Base-by-base conservation (phyloP, 2,329 filamentous ascomycete genomes). In the Diaporthe velutina region DNA sequence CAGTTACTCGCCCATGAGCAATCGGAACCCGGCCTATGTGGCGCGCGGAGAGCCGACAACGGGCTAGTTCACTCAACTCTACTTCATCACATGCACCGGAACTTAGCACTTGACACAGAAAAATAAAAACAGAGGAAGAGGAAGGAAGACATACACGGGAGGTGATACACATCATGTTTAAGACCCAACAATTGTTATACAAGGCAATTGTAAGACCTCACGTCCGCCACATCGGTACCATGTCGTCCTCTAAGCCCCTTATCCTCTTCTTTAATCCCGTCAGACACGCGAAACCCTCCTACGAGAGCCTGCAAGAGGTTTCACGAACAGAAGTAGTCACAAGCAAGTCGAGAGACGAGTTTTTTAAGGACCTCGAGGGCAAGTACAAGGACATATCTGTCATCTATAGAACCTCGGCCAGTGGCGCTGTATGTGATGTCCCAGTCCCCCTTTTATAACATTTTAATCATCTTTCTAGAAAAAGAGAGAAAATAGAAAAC, bases 331-430 rank as follows among this genome's bases (percentile, higher is more conserved):
- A 48, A 64, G 38, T 15, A 1, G 28, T 64, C 17, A 64, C 60
- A 19, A 64, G 60, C 58, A 42, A 64, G 17, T 64, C 58, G 4
- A 64, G 38, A 45, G 58, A 45, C 15, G 58, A 64, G 9, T 64
- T 64, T 3, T 64, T 64, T 38, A 45, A 33, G 15, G 58, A 64
- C 13, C 15, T 64, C 38, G 58, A 22, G 58, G 33, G 25, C 40
- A 64, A 64, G 38, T 64, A 64, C 17, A 64, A 45, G 38, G 25
- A 64, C 22, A 64, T 64, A 64, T 64, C 58, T 4, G 58, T 64
- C n/a, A 45, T 64, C 3, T 64, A 45, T 19, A 64, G 58, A 15
- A 64, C 58, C n/a, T 64, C 58, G 2, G 58, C 58, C 7, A 64
- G 58, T 22, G 58, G 38, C 8, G 58, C 58, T 28, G 58, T 64